Percentiles rank a stretch among this genome's conserved stretches.
phyloP scores from a whole-genome alignment of 83 land plant species.

The Thuja plicata region DNA sequence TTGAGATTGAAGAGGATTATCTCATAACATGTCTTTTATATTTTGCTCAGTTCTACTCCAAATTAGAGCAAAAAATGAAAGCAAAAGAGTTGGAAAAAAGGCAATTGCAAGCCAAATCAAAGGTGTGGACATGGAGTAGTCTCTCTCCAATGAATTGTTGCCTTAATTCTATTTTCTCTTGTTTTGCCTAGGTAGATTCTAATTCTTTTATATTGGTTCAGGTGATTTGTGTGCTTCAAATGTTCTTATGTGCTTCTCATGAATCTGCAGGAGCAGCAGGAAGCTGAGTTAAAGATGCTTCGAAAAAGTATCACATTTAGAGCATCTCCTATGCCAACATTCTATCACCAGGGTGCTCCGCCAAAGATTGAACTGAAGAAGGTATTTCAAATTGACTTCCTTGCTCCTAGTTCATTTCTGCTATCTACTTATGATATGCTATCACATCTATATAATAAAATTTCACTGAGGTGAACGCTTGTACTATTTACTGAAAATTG shows the following conservation, averaged over 20 bases:
- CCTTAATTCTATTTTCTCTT: neutral
- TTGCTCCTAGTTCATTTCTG: neutral
- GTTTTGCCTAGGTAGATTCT: neutral
- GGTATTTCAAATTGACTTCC: conserved; percentile 19
- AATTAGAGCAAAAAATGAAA: conserved; percentile 51
- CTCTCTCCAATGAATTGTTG: neutral
- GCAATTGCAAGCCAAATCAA: conserved; percentile 44
- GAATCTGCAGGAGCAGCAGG: conserved; percentile 44
- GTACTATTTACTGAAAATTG: neutral
- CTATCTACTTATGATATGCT: neutral
- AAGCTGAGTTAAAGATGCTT: conserved; percentile 49
- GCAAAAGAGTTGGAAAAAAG: conserved; percentile 60
- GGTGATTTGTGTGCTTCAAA: neutral
- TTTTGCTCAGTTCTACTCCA: conserved; percentile 51
- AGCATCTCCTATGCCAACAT: conserved; percentile 59
- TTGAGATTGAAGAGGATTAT: neutral
- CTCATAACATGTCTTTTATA: conserved; percentile 12
- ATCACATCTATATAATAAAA: neutral
- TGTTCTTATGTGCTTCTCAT: neutral
- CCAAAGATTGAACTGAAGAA: conserved; percentile 55
- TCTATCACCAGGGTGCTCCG: conserved; percentile 53
- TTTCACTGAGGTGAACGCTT: neutral
- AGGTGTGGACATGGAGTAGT: conserved; percentile 23
- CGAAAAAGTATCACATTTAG: conserved; percentile 52
- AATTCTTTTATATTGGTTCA: neutral